phyloP scores from a whole-genome alignment of 495 filamentous ascomycete species.

The Tuber microsphaerosporum region DNA sequence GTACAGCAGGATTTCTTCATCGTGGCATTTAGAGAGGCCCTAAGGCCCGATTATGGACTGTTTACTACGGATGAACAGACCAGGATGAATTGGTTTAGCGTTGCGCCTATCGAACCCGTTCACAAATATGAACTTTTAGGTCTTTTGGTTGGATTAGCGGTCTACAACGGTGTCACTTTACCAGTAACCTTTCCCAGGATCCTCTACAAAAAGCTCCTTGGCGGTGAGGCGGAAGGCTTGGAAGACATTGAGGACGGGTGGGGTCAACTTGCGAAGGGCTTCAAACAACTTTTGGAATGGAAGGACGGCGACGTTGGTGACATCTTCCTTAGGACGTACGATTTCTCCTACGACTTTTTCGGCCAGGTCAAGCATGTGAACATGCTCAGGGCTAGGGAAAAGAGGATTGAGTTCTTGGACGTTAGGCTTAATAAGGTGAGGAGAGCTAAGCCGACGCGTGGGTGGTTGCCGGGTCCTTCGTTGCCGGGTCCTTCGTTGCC shows the following conservation, averaged over 20 bases:
- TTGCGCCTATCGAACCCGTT: slow-evolving; percentile 66
- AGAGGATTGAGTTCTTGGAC: slow-evolving; percentile 32
- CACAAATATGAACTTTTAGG: slow-evolving; percentile 90
- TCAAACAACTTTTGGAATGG: slow-evolving; percentile 67
- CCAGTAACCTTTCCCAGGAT: slow-evolving; percentile 79
- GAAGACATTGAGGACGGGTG: slow-evolving; percentile 78
- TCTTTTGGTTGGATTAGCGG: slow-evolving; percentile 76
- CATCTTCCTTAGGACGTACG: slow-evolving; percentile 71
- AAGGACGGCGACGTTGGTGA: slow-evolving; percentile 72
- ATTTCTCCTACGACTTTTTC: slow-evolving; percentile 69
- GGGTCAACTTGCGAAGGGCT: slow-evolving; percentile 66
- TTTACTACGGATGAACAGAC: slow-evolving; percentile 70
- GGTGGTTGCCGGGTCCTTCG: slow-evolving; percentile 22
- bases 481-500: neutral
- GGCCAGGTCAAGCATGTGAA: slow-evolving; percentile 53
- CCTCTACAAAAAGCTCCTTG: slow-evolving; percentile 74
- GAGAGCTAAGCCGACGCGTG: slow-evolving; percentile 11
- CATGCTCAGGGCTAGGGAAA: slow-evolving; percentile 46
- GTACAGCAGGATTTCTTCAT: slow-evolving; percentile 95
- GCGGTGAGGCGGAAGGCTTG: slow-evolving; percentile 48
- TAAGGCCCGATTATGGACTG: slow-evolving; percentile 66
- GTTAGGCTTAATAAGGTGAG: slow-evolving; percentile 16
- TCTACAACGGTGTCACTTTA: slow-evolving; percentile 87
- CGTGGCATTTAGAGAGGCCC: slow-evolving; percentile 64
- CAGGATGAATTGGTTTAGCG: slow-evolving; percentile 78